Evolutionary conservation across 2,329 filamentous ascomycete species (phyloP).

Genomic region (Alternaria sp.): DNA sequence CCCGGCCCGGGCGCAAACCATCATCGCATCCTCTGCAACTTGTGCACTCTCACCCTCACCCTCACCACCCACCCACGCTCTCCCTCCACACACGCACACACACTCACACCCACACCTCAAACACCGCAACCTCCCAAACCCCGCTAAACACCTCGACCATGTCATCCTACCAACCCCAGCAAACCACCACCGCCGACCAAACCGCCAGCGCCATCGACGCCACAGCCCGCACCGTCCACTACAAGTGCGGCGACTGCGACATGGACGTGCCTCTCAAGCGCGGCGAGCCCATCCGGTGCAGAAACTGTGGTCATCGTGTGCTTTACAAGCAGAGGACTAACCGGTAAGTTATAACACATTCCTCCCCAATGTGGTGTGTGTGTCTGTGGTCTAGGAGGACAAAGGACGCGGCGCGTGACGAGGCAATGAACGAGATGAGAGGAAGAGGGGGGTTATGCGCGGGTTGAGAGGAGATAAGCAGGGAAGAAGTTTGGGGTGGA

Average conservation of each 20-base stretch:
- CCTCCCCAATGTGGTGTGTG: too few species aligned
- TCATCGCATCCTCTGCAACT: not conserved
- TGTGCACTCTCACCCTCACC: not conserved
- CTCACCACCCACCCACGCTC: too few species aligned
- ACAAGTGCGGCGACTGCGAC: slow-evolving; percentile 83
- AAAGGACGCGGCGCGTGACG: rapidly evolving
- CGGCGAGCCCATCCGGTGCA: slow-evolving; percentile 84
- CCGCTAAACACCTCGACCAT: not conserved
- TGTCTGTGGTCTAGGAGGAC: too few species aligned
- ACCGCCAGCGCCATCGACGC: slow-evolving; percentile 42
- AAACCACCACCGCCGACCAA: not conserved
- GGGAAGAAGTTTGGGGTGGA: too few species aligned
- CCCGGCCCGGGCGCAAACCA: not conserved
- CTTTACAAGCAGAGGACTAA: slow-evolving; percentile 98
- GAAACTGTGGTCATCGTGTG: slow-evolving; percentile 93
- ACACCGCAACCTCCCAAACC: not conserved
- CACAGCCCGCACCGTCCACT: slow-evolving; percentile 57
- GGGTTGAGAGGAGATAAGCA: too few species aligned
- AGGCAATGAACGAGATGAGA: too few species aligned
- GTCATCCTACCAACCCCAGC: slow-evolving; percentile 2
- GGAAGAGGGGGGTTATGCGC: too few species aligned
- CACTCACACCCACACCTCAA: too few species aligned
- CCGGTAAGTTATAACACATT: slow-evolving; percentile 68
- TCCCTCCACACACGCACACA: too few species aligned
- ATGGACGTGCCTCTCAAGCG: slow-evolving; percentile 77